These are phyloP conservation scores for Aspergillus sp. DNA, from an alignment of 2,329 filamentous ascomycete genomes.

Conservation along the genomic window DNA sequence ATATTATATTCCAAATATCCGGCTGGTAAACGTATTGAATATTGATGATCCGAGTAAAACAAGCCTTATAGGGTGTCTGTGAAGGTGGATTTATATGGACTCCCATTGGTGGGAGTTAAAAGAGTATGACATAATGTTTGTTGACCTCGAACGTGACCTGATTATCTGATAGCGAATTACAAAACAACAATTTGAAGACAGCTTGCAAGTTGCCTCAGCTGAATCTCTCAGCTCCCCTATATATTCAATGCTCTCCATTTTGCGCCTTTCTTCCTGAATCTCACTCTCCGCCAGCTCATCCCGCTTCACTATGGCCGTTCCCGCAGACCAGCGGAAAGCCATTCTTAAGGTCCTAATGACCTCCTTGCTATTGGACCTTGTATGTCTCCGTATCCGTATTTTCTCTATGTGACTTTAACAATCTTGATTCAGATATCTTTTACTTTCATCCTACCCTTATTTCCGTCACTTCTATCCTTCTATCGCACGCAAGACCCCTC, in stretches of 20 bases:
- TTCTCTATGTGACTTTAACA: conserved; percentile 14
- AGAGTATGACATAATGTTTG: neutral
- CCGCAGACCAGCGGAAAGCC: conserved; percentile 63
- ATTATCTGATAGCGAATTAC: neutral
- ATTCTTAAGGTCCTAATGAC: conserved; percentile 86
- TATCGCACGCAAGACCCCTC: conserved; percentile 78
- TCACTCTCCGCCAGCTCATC: neutral
- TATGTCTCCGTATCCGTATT: conserved; percentile 44
- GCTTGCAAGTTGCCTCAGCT: neutral
- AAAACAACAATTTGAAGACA: neutral
- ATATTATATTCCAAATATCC: no score
- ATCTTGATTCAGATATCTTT: conserved; percentile 80
- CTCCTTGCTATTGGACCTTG: conserved; percentile 85
- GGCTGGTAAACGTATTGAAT: no score
- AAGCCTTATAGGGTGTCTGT: neutral
- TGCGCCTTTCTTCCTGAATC: neutral
- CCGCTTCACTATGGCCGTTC: conserved; percentile 32
- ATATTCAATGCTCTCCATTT: neutral
- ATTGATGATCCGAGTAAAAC: no score
- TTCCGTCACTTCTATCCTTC: conserved; percentile 92
- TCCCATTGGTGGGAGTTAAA: neutral
- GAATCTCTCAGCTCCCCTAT: neutral
- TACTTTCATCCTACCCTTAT: conserved; percentile 95
- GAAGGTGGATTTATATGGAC: neutral
- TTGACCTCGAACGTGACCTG: neutral